Evolutionary conservation across 495 filamentous ascomycete genomes (phyloP).

Genomic region (Penicillium canariense): DNA sequence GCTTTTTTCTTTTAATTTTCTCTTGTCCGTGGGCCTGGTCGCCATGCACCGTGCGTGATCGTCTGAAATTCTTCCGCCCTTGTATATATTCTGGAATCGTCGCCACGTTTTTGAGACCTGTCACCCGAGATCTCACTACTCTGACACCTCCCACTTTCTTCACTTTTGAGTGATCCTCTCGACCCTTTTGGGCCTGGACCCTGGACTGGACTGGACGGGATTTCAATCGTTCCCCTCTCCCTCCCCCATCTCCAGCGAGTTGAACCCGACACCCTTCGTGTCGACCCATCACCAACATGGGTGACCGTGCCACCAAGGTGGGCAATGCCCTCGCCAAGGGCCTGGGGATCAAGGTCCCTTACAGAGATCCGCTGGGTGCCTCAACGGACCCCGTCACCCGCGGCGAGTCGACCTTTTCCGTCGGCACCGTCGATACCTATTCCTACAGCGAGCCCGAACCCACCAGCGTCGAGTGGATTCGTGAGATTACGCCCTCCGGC

Average conservation of each 20-base stretch:
- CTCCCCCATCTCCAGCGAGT: background rate
- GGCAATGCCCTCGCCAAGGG: conserved; percentile 74
- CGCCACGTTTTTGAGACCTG: conserved; percentile 9
- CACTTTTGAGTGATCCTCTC: background rate
- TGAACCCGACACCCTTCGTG: background rate
- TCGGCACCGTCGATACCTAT: conserved; percentile 73
- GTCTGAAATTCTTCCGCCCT: conserved; percentile 10
- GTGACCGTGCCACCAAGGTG: conserved; percentile 49
- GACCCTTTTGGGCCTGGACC: background rate
- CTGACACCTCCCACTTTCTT: background rate
- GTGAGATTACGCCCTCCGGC: conserved; percentile 55
- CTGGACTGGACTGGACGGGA: background rate
- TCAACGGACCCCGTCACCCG: conserved; percentile 56
- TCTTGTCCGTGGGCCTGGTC: conserved; percentile 8
- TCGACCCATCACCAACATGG: conserved; percentile 25
- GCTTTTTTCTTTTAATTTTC: conserved; percentile 8
- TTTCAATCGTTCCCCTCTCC: background rate
- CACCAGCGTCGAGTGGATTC: conserved; percentile 68
- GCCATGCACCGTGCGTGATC: conserved; percentile 19
- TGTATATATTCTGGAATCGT: conserved; percentile 23
- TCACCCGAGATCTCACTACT: background rate
- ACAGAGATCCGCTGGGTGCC: conserved; percentile 52
- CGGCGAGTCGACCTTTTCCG: conserved; percentile 77
- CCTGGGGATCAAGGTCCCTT: conserved; percentile 82
- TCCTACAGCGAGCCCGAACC: conserved; percentile 81